Evolutionary conservation across 768 basidiomycete species (phyloP).

Genomic region (Exidia glandulosa): DNA sequence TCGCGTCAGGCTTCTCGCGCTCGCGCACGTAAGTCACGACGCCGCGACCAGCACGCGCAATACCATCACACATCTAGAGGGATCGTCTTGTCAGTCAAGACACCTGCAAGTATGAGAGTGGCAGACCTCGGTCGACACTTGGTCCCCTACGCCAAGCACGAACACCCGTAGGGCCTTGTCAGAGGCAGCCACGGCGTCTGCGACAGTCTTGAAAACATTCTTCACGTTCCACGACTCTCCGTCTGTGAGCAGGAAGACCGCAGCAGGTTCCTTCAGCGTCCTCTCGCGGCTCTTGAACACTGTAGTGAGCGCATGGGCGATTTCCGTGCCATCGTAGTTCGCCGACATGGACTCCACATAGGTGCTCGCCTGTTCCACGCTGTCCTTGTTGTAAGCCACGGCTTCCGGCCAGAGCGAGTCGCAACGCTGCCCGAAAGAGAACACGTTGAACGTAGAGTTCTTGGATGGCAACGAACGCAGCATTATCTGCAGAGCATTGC

Average conservation of each 20-base stretch:
- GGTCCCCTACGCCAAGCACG: conserved; percentile 44
- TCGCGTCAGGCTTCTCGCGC: conserved; percentile 35
- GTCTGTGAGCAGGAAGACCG: conserved; percentile 49
- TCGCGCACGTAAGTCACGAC: conserved; percentile 34
- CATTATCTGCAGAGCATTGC: conserved; percentile 30
- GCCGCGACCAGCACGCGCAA: conserved; percentile 47
- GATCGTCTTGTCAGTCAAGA: too few species aligned
- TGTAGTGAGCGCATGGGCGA: conserved; percentile 26
- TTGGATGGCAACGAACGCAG: conserved; percentile 26
- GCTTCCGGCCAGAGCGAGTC: conserved; percentile 27
- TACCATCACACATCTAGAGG: conserved; percentile 33
- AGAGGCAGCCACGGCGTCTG: neutral
- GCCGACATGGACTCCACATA: conserved; percentile 32
- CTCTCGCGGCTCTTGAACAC: conserved; percentile 25
- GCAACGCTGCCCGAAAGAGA: conserved; percentile 34
- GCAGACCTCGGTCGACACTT: conserved; percentile 27
- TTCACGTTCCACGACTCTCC: conserved; percentile 26
- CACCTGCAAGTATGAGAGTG: neutral
- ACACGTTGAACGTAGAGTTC: conserved; percentile 42
- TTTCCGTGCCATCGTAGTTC: conserved; percentile 42
- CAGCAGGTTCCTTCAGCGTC: conserved; percentile 26
- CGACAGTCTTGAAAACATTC: neutral
- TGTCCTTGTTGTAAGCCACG: conserved; percentile 2
- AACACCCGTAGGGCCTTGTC: conserved; percentile 34
- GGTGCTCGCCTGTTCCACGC: conserved; percentile 11